Evolutionary conservation across 768 basidiomycete species (phyloP).

Genomic region (Termitomyces titanicus): DNA sequence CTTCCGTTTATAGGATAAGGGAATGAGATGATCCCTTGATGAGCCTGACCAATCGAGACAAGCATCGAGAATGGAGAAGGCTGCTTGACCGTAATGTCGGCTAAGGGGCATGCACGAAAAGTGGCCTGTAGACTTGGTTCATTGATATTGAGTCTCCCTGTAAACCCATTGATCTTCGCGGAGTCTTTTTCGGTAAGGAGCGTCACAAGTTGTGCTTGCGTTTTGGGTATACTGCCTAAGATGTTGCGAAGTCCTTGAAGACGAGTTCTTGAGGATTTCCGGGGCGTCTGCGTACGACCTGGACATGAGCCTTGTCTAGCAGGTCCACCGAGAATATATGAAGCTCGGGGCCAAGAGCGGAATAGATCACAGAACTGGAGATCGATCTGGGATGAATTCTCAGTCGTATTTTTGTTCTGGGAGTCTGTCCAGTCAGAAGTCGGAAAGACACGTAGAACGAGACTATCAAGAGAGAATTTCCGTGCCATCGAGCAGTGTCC

Average conservation of each 20-base stretch:
- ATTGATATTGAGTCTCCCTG: conserved; percentile 19
- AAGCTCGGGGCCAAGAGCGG: conserved; percentile 23
- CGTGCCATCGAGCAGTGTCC: conserved; percentile 28
- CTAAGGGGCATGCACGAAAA: conserved; percentile 13
- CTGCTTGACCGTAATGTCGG: conserved; percentile 20
- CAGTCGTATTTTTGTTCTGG: conserved; percentile 22
- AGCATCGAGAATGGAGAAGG: conserved; percentile 28
- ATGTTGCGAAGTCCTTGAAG: not conserved
- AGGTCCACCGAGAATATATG: conserved; percentile 25
- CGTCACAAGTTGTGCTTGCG: not conserved
- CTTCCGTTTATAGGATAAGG: conserved; percentile 41
- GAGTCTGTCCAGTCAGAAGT: conserved; percentile 23
- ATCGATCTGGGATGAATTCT: conserved; percentile 19
- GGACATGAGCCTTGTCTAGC: conserved; percentile 25
- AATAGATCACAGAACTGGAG: conserved; percentile 6
- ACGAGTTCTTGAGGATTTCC: conserved; percentile 15
- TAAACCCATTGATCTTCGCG: conserved; percentile 12
- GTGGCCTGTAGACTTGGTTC: conserved; percentile 11
- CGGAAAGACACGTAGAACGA: conserved; percentile 31
- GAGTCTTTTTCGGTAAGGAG: not conserved
- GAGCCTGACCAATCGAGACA: conserved; percentile 23
- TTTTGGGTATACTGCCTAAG: not conserved
- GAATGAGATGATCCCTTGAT: conserved; percentile 26
- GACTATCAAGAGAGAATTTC: conserved; percentile 30
- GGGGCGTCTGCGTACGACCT: conserved; percentile 27